phyloP scores from a whole-genome alignment of 2,329 filamentous ascomycete genomes.

The Alternaria metachromatica region DNA sequence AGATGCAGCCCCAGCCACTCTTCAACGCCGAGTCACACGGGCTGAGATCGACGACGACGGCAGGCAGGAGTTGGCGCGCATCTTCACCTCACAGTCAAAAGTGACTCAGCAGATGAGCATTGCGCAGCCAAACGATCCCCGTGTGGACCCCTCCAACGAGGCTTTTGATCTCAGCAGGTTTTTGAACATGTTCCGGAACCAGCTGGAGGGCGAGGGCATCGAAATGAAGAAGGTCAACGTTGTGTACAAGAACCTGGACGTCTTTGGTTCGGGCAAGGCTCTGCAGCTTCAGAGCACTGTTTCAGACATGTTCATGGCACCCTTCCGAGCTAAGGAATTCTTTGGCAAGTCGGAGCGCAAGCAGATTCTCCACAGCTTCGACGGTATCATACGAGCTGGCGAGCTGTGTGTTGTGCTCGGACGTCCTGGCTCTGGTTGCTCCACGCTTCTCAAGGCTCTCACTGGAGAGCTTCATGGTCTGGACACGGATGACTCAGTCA shows the following conservation, averaged over 20 bases:
- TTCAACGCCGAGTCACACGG: slow-evolving; percentile 23
- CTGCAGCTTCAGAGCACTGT: slow-evolving; percentile 74
- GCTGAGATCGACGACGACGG: slow-evolving; percentile 35
- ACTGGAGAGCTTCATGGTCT: slow-evolving; percentile 67
- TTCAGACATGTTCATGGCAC: slow-evolving; percentile 63
- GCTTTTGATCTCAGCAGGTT: slow-evolving; percentile 64
- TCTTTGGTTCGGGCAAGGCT: slow-evolving; percentile 70
- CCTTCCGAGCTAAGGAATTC: slow-evolving; percentile 63
- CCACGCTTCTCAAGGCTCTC: slow-evolving; percentile 68
- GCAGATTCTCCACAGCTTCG: slow-evolving; percentile 62
- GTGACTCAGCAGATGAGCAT: slow-evolving; percentile 31
- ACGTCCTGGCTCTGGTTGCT: slow-evolving; percentile 65
- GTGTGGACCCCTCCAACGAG: slow-evolving; percentile 59
- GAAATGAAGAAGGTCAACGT: slow-evolving; percentile 64
- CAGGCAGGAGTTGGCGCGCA: slow-evolving; percentile 33
- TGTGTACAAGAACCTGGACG: slow-evolving; percentile 68
- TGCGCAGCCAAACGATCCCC: slow-evolving; percentile 51
- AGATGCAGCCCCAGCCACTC: slow-evolving; percentile 3
- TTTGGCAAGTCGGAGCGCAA: slow-evolving; percentile 57
- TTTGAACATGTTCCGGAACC: slow-evolving; percentile 56
- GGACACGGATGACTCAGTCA: slow-evolving; percentile 57
- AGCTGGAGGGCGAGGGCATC: slow-evolving; percentile 64
- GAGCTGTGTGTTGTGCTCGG: slow-evolving; percentile 58
- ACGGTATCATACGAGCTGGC: slow-evolving; percentile 60
- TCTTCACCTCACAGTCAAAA: slow-evolving; percentile 34